Evolutionary conservation across 306 rosid species (phyloP), one percentile per base, ranked within the genome.

Genomic region (Clitoria ternatea): DNA sequence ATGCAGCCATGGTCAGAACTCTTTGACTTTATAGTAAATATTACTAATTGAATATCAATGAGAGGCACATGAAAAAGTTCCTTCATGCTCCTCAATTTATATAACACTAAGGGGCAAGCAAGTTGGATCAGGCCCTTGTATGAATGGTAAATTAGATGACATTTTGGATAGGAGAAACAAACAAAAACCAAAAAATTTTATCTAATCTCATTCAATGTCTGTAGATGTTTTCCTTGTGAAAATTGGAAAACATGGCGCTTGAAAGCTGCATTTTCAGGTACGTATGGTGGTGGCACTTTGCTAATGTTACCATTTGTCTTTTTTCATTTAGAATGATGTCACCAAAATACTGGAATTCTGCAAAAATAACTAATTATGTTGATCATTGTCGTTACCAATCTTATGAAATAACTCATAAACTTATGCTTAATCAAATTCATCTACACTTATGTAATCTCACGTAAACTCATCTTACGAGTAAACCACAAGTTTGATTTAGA

Each of bases 1-100:
- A 80, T 82, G 96, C 82, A 82, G 92, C 89, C 99, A 94, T 94
- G 84, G 84, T 66, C 4, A 77, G 77, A 85, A 78, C 76, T 61
- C 30, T 65, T 11, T 44, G 3, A 5, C 4, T 3, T 72, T 22
- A n/a, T 4, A 6, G 10, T 60, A 37, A 33, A 48, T 49, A 15
- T 6, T 39, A 55, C 13, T 12, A 45, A 48, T 60, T 14, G 56
- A 75, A 60, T 52, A 67, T 72, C 40, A 67, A 47, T 8, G 77
- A 82, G 87, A 87, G 69, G 77, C 17, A 66, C 62, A 40, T 61
- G 87, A 19, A 48, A 39, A 48, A 66, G 42, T 47, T 62, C 66
- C 54, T 19, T 66, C 50, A 70, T 63, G 70, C 9, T 40, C 65
- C 79, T 83, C 80, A 69, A 78, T 83, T 86, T 94, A 94, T 90